Conservation (phyloP, 805 yeast species). For the Lipomyces spencermartinsiae region DNA sequence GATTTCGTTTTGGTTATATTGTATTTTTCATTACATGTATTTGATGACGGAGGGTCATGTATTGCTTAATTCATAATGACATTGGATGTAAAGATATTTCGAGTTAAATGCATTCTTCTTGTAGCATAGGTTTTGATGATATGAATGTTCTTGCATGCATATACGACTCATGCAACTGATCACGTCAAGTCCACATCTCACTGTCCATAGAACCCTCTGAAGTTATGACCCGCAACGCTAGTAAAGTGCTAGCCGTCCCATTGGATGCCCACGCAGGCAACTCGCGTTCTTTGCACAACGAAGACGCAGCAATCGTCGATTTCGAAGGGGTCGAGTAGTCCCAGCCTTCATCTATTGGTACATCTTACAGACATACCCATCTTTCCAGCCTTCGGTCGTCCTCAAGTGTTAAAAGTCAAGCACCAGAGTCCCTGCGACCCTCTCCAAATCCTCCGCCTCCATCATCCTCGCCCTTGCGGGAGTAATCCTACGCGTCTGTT, state of each 20-base stretch:
- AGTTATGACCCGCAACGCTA: background rate
- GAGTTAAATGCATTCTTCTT: background rate
- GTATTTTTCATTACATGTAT: background rate
- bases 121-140: background rate
- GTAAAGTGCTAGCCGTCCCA: background rate
- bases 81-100: background rate
- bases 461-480: slow-evolving; percentile 39
- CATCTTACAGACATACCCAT: no score
- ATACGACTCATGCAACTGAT: background rate
- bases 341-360: background rate
- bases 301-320: no score
- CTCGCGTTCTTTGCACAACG: no score
- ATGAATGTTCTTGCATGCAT: background rate
- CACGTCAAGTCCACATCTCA: background rate
- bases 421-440: slow-evolving; percentile 55
- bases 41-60: background rate
- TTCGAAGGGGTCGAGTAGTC: no score
- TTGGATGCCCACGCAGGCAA: background rate
- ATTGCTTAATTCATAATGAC: background rate
- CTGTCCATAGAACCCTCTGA: background rate
- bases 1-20: background rate
- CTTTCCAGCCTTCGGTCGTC: background rate
- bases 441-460: slow-evolving; percentile 54
- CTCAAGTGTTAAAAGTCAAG: slow-evolving; percentile 50
- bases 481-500: background rate